These are phyloP conservation scores for Dalechampia spathulata DNA, from an alignment of 441 rosid species.

Conservation along the genomic window DNA sequence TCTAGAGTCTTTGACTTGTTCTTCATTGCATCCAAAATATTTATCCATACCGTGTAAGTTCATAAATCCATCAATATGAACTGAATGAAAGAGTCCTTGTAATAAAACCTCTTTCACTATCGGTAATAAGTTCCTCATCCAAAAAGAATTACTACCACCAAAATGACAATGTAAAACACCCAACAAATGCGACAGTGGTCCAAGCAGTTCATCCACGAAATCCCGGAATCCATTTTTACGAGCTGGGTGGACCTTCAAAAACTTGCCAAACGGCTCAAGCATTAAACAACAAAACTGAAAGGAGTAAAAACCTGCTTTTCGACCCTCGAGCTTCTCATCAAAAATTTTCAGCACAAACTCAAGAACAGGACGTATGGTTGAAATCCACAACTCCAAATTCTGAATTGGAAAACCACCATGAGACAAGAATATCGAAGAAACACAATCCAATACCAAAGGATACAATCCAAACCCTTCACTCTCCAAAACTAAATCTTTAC, in stretches of 20 bases:
- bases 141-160: slow-evolving; percentile 22
- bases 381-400: slow-evolving; percentile 68
- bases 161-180: slow-evolving; percentile 34
- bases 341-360: slow-evolving; percentile 41
- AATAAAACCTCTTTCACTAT: slow-evolving; percentile 57
- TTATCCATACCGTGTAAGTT: slow-evolving; percentile 45
- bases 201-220: slow-evolving; percentile 69
- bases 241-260: slow-evolving; percentile 64
- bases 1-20: slow-evolving; percentile 31
- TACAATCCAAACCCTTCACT: slow-evolving; percentile 49
- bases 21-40: slow-evolving; percentile 39
- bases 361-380: slow-evolving; percentile 42
- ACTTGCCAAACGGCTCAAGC: slow-evolving; percentile 76
- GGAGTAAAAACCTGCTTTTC: slow-evolving; percentile 35
- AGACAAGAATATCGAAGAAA: slow-evolving; percentile 52
- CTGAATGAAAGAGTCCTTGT: slow-evolving; percentile 70
- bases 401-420: slow-evolving; percentile 55
- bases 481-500: slow-evolving; percentile 19
- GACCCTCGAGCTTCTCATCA: slow-evolving; percentile 32
- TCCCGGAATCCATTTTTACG: slow-evolving; percentile 41
- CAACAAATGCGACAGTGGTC: slow-evolving; percentile 54
- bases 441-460: slow-evolving; percentile 45
- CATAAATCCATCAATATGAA: slow-evolving; percentile 77
- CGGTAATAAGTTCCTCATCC: slow-evolving; percentile 32
- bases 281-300: slow-evolving; percentile 50